phyloP scores from a whole-genome alignment of 306 rosid genomes.

The Astragalus glycyphyllos region DNA sequence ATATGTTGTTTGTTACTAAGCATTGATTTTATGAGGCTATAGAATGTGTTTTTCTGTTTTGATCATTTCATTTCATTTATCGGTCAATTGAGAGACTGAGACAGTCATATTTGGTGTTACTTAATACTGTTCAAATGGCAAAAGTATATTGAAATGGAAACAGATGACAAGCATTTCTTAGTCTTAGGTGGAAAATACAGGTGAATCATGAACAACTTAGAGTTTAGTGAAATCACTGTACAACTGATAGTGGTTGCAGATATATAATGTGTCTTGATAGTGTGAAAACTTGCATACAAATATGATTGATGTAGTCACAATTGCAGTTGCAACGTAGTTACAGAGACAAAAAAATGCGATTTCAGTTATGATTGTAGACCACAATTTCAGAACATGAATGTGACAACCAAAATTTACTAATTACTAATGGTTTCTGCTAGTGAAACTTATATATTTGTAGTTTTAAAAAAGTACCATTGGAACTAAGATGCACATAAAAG shows the following conservation, averaged over 20 bases:
- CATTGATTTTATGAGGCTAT: constrained; percentile 41
- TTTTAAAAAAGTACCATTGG: background rate
- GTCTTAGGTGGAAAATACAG: constrained; percentile 34
- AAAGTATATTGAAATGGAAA: constrained; percentile 41
- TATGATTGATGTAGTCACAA: background rate
- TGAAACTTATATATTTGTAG: background rate
- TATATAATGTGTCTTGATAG: background rate
- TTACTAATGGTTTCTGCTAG: background rate
- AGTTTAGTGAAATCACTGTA: constrained; percentile 21
- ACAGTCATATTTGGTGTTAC: constrained; percentile 45
- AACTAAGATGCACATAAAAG: background rate
- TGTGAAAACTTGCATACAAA: background rate
- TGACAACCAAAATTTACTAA: background rate
- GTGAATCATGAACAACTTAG: constrained; percentile 36
- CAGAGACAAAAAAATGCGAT: background rate
- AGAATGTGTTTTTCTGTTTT: constrained; percentile 40
- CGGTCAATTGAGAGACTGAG: constrained; percentile 42
- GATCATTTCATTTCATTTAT: constrained; percentile 36
- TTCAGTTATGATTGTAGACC: background rate
- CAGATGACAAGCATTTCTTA: constrained; percentile 3
- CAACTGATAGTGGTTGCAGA: background rate
- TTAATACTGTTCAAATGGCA: constrained; percentile 44
- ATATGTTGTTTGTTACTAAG: constrained; percentile 44
- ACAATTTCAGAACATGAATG: background rate
- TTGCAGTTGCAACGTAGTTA: background rate